These are phyloP conservation scores for Stenogyne calaminthoides DNA, from an alignment of 305 asterid genomes.

Conservation along the genomic window DNA sequence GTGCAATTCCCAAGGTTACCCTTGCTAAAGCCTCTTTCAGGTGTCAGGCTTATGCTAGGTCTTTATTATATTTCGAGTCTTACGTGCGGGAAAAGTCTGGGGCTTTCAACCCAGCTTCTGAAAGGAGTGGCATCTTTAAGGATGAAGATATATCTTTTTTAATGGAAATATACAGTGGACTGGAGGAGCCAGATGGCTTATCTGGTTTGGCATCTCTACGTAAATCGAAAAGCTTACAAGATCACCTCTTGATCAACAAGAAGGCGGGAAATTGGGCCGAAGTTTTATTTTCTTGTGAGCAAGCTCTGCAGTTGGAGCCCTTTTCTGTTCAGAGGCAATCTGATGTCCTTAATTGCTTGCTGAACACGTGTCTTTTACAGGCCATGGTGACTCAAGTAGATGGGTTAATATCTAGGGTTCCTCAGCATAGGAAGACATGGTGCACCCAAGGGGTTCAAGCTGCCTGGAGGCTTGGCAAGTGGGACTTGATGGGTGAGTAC, in stretches of 20 bases:
- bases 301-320: constrained; percentile 94
- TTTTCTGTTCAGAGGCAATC: constrained; percentile 85
- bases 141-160: constrained; percentile 86
- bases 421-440: constrained; percentile 85
- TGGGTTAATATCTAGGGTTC: constrained; percentile 84
- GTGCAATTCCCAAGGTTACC: constrained; percentile 88
- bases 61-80: constrained; percentile 89
- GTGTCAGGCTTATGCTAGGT: constrained; percentile 98
- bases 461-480: constrained; percentile 99
- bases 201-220: constrained; percentile 93
- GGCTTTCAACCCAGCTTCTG: constrained; percentile 94
- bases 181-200: constrained; percentile 97
- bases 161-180: constrained; percentile 90
- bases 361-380: constrained; percentile 94
- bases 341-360: constrained; percentile 92
- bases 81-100: constrained; percentile 85
- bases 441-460: constrained; percentile 99
- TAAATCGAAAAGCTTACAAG: constrained; percentile 80
- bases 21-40: constrained; percentile 96
- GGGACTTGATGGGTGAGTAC: constrained; percentile 99
- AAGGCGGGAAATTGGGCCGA: constrained; percentile 99
- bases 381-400: constrained; percentile 98
- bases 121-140: constrained; percentile 78
- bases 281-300: constrained; percentile 95
- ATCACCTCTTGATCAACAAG: constrained; percentile 83